A percentile compares a stretch with the other conserved stretches of the same genome.
phyloP scores from a whole-genome alignment of 164 flowering plant genomes.

The Aristolochia californica region DNA sequence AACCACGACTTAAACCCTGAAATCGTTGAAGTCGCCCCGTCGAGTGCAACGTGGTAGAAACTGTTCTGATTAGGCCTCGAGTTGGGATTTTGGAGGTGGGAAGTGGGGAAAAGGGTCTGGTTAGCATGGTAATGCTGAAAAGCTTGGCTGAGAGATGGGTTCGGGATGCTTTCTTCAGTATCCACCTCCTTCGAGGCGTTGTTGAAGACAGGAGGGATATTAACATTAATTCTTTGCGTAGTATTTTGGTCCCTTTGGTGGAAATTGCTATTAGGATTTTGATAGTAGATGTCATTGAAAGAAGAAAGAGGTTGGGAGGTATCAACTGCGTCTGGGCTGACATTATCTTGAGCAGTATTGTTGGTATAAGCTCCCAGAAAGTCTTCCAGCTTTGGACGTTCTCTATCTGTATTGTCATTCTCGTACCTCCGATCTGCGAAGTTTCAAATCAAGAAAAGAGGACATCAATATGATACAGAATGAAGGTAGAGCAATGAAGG shows the following conservation, averaged over 20 bases:
- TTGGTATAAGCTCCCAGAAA: constrained; percentile 60
- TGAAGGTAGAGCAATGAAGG: too few species aligned
- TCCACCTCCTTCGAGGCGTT: constrained; percentile 5
- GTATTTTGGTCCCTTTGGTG: too few species aligned
- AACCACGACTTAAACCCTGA: constrained; percentile 60
- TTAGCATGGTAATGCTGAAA: constrained; percentile 9
- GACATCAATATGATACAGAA: too few species aligned
- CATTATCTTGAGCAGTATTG: constrained; percentile 9
- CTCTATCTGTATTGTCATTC: constrained; percentile 23
- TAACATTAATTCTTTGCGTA: constrained; percentile 42
- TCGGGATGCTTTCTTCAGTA: constrained; percentile 10
- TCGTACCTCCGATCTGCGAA: constrained; percentile 60
- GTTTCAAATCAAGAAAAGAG: too few species aligned
- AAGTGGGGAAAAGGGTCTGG: too few species aligned
- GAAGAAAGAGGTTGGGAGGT: constrained; percentile 4
- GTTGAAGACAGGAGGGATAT: constrained; percentile 27
- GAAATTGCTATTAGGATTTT: constrained; percentile 10
- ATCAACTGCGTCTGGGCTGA: constrained; percentile 8
- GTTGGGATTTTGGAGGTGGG: too few species aligned
- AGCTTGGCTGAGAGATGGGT: constrained; percentile 12
- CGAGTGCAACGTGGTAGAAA: constrained; percentile 19
- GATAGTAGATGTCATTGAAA: constrained; percentile 19
- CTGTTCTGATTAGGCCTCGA: not conserved
- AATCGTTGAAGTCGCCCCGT: constrained; percentile 24
- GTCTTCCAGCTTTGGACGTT: constrained; percentile 67